Evolutionary conservation across 2,329 filamentous ascomycete species (phyloP).

Genomic region (Botrytis galanthina): DNA sequence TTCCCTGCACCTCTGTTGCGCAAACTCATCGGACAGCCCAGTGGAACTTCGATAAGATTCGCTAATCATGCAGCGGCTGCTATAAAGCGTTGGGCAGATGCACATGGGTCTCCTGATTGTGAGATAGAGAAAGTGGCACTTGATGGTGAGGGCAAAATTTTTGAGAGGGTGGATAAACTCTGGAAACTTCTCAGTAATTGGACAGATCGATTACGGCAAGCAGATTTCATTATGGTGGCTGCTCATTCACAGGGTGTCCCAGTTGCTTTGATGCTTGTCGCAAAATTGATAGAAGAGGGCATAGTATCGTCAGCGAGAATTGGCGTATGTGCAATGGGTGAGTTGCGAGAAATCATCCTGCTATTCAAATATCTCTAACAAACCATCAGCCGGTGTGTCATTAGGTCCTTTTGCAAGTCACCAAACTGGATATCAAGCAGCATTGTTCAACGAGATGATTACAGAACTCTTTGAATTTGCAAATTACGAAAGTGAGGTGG

Average conservation of each 20-base stretch:
- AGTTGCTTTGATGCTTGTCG: constrained; percentile 86
- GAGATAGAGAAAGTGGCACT: constrained; percentile 92
- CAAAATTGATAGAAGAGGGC: constrained; percentile 87
- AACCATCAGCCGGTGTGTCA: constrained; percentile 76
- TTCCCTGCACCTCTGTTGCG: constrained; percentile 85
- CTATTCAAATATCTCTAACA: not conserved
- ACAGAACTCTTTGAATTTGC: constrained; percentile 94
- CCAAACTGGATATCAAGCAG: constrained; percentile 20
- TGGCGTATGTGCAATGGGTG: constrained; percentile 76
- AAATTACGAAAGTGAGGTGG: constrained; percentile 75
- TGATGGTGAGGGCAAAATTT: constrained; percentile 91
- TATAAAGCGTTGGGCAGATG: constrained; percentile 78
- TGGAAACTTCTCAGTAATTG: constrained; percentile 95
- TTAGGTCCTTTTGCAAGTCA: constrained; percentile 74
- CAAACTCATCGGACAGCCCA: constrained; percentile 91
- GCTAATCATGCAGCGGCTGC: constrained; percentile 81
- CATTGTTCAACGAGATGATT: constrained; percentile 83
- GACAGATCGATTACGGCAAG: constrained; percentile 83
- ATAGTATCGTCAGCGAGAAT: constrained; percentile 75
- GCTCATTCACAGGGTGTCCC: constrained; percentile 96
- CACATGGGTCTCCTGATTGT: constrained; percentile 67
- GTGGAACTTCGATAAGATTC: constrained; percentile 91
- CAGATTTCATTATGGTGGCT: constrained; percentile 87
- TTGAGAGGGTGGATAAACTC: constrained; percentile 82
- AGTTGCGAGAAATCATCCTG: constrained; percentile 27